Evolutionary conservation across 2,329 filamentous ascomycete species (phyloP), one percentile per base, ranked within the genome.

Genomic region (Fusarium multiceps): DNA sequence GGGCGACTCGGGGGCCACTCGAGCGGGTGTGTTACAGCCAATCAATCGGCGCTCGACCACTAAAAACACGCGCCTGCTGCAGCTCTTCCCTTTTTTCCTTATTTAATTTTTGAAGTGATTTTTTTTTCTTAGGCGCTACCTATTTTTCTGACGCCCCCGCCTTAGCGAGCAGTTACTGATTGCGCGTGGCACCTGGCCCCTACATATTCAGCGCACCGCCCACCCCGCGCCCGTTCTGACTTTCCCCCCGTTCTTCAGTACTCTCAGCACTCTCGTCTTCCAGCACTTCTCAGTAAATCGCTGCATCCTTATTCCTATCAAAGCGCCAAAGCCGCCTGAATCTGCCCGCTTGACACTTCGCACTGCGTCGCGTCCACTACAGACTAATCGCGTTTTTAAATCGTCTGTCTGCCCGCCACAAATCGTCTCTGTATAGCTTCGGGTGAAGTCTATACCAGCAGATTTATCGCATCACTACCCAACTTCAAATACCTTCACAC

Each of bases 181-280:
- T 80, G 77, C 71, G 75, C 75, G 48, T 72, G 55, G 48, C 66
- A 62, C 69, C 69, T 63, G 62, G 59, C 72, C 75, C 72, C 74
- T 80, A 80, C 78, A 78, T 80, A 80, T 77, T 77, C 68, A 71
- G 76, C 72, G 66, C 77, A 77, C 72, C 78, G 62, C 77, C 78
- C 78, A 76, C 78, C 69, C 74, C 75, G 71, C 75, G 76, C 75
- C 75, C 68, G 60, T 72, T 68, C 59, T 75, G 49, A 61, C 70
- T 74, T 74, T 75, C 76, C 69, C 74, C 73, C 71, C 69, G 56
- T 70, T 69, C 72, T 76, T 70, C 76, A 77, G 74, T 74, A 75
- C 75, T 74, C 72, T 65, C 71, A 70, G 71, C 71, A 74, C 75
- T 73, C 68, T 59, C 69, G 71, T 53, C 59, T 56, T 68, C 66